Evolutionary conservation across 2,329 filamentous ascomycete species (phyloP), one percentile per base, ranked within the genome.

Genomic region (Penicillium decumbens): DNA sequence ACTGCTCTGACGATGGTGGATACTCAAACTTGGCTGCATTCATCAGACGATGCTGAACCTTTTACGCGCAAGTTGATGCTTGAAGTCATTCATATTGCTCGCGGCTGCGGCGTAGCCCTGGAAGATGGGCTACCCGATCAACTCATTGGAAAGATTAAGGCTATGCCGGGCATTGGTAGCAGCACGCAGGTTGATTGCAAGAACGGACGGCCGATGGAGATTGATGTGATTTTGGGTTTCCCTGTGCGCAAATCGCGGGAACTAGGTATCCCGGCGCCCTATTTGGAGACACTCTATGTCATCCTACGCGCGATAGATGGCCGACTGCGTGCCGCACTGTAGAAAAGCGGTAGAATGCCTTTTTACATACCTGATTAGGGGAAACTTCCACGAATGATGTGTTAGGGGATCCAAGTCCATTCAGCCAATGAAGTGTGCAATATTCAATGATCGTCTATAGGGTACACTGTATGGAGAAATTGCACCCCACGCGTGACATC

Each of bases 101-200:
- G 64, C 8, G 62, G 49, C n/a, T 71, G 68, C 42, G 67, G 65
- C 3, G 73, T 77, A 0, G 59, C 63, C 0, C 46, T 76, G 1
- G 51, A 65, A 0, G 61, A 74, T 44, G 61, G 60, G 1, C 51
- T 76, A 20, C 55, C 69, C 15, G 72, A 75, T 43, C 50, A 61
- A 24, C 53, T 75, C 18, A 65, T 76, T 25, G 61, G 63, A 0
- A 69, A 65, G 45, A 72, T 75, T 1, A 55, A 70, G 20, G 61
- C 61, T 0, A 65, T 77, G 65, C 67, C 69, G 1, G 63, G 63
- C 0, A 69, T 76, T 39, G 67, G 62, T 20, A 75, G 70, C 43
- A 75, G 73, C 52, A 77, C 77, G 75, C 71, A 75, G 52, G 67
- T 65, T 0, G 75, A 77, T 50, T 66, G 62, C 33, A 69, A 69